Percentiles rank a stretch among this genome's conserved stretches.
phyloP scores from a whole-genome alignment of 495 filamentous ascomycete species.

The Aspergillus nidulans region DNA sequence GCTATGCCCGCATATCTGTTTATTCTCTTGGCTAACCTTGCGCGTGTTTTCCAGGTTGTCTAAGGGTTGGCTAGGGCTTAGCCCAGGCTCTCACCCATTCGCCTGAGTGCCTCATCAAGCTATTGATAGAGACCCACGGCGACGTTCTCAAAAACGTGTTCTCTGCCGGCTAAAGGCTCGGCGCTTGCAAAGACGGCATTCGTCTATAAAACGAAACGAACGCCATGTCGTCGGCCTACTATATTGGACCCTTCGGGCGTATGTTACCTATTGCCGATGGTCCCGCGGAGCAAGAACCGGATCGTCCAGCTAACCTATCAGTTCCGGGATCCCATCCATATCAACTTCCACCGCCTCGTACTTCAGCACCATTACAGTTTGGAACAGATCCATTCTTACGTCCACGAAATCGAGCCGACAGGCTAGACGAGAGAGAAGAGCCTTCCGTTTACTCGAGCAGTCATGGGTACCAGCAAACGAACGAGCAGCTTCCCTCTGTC shows the following conservation, averaged over 20 bases:
- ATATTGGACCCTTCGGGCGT: conserved; percentile 47
- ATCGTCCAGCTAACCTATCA: conserved; percentile 33
- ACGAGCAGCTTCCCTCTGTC: conserved; percentile 44
- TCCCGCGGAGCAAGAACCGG: conserved; percentile 27
- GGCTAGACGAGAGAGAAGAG: conserved; percentile 21
- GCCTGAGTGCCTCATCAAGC: not conserved
- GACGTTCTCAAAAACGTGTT: not conserved
- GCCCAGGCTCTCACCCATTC: not conserved
- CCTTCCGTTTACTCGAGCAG: conserved; percentile 14
- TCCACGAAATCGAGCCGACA: conserved; percentile 30
- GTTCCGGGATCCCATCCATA: conserved; percentile 38
- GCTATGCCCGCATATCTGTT: not conserved
- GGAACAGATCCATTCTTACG: conserved; percentile 38
- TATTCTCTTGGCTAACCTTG: not conserved
- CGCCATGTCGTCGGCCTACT: conserved; percentile 40
- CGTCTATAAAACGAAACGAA: not conserved
- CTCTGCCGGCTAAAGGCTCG: not conserved
- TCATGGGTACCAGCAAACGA: conserved; percentile 18
- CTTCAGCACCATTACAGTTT: conserved; percentile 37
- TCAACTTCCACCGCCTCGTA: conserved; percentile 48
- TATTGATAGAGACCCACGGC: not conserved
- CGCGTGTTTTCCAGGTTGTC: not conserved
- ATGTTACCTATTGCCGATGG: conserved; percentile 39
- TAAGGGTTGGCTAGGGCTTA: not conserved
- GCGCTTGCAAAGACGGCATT: not conserved